Percentiles rank a stretch among this genome's conserved stretches.
phyloP scores from a whole-genome alignment of 192 early-diverging fungal species.

The Spizellomyces punctatus region DNA sequence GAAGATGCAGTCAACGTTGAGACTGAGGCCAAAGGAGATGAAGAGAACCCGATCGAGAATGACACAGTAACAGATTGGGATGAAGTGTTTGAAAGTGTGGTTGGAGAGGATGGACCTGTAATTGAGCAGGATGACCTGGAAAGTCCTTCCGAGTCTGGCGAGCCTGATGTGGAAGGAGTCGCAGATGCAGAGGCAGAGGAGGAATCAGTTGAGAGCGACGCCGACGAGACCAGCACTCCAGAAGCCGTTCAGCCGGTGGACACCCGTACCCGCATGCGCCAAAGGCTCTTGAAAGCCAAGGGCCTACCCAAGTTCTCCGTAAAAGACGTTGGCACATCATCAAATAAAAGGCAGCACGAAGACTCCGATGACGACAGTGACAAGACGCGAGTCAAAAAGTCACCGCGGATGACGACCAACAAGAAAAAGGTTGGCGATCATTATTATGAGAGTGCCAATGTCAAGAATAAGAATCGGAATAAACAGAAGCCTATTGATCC shows the following conservation, averaged over 20 bases:
- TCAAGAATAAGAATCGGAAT: slow-evolving; percentile 93
- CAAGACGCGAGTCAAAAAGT: slow-evolving; percentile 45
- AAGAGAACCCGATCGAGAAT: slow-evolving; percentile 45
- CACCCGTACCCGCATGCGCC: background rate
- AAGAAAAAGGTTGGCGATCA: slow-evolving; percentile 80
- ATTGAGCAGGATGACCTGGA: slow-evolving; percentile 35
- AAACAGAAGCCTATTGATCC: slow-evolving; percentile 75
- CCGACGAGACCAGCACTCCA: slow-evolving; percentile 27
- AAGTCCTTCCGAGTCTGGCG: slow-evolving; percentile 8
- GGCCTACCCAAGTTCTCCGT: slow-evolving; percentile 3
- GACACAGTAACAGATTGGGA: slow-evolving; percentile 75
- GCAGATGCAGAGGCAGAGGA: slow-evolving; percentile 18
- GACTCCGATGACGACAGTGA: background rate
- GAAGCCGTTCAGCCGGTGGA: background rate
- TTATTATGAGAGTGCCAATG: slow-evolving; percentile 91
- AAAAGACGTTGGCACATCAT: background rate
- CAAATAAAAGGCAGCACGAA: slow-evolving; percentile 1
- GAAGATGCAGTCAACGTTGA: slow-evolving; percentile 40
- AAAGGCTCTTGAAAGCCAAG: background rate
- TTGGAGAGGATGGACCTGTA: slow-evolving; percentile 53
- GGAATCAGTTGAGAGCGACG: slow-evolving; percentile 34
- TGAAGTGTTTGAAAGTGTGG: slow-evolving; percentile 83
- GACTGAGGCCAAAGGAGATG: slow-evolving; percentile 19
- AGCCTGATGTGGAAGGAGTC: slow-evolving; percentile 2
- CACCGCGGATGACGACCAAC: slow-evolving; percentile 86